Percentiles rank a stretch among this genome's conserved stretches.
Conservation (phyloP, 495 filamentous ascomycete species). For the Articulospora tetracladia region DNA sequence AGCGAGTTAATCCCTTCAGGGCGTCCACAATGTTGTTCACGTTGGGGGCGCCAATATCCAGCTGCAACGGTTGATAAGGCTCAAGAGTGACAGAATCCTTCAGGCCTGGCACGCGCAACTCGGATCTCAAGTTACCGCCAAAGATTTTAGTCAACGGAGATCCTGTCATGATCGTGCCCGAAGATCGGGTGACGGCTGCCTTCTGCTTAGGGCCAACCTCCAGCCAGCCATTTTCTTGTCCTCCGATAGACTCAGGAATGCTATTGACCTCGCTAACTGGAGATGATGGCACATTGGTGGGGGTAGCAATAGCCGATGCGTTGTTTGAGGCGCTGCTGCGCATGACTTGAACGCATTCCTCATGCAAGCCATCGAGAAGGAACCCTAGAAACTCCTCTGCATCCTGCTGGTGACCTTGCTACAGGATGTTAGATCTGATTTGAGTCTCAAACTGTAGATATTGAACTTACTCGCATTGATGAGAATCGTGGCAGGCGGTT, state of each 20-base stretch:
- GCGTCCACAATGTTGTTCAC: conserved; percentile 91
- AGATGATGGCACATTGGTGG: conserved; percentile 30
- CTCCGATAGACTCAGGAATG: conserved; percentile 8
- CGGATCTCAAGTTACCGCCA: conserved; percentile 86
- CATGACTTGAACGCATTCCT: conserved; percentile 81
- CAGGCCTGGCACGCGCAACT: conserved; percentile 80
- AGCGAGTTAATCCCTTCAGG: conserved; percentile 74
- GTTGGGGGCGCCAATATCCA: conserved; percentile 84
- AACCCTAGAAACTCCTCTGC: conserved; percentile 97
- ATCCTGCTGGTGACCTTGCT: conserved; percentile 92
- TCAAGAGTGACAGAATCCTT: conserved; percentile 89
- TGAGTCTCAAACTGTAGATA: background rate
- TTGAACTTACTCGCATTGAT: conserved; percentile 63
- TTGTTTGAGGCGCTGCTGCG: conserved; percentile 41
- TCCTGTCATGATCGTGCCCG: conserved; percentile 61
- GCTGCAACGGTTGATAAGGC: conserved; percentile 89
- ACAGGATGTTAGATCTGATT: conserved; percentile 3
- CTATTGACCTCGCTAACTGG: conserved; percentile 30
- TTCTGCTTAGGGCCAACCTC: conserved; percentile 94
- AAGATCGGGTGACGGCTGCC: conserved; percentile 79
- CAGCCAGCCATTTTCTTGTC: conserved; percentile 68
- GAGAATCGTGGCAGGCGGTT: conserved; percentile 80
- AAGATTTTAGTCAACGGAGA: conserved; percentile 94
- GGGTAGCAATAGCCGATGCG: conserved; percentile 35
- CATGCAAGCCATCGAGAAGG: conserved; percentile 85